Evolutionary conservation across 2,329 filamentous ascomycete genomes (phyloP), one percentile per base, ranked within the genome.

Genomic region (Trichoderma hamatum): DNA sequence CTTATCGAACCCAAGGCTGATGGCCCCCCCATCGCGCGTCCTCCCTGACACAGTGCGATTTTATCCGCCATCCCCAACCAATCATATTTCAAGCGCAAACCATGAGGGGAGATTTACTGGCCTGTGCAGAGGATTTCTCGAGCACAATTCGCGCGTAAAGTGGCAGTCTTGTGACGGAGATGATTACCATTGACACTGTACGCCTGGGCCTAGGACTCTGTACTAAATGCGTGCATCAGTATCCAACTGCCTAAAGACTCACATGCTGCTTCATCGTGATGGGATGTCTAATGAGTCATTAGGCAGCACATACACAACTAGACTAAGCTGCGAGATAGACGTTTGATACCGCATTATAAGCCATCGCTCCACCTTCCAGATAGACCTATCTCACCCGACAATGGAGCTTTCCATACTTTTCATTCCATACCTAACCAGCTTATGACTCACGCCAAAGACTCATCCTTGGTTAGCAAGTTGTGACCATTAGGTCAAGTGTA

Each of bases 21-120:
- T 24, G 39, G 11, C 21, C 43, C n/a, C 56, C 55, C 51, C 24
- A 39, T 54, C 58, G 49, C 58, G 49, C 58, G 58, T 34, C 36
- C 49, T 19, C 49, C 34, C 58, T 64, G 34, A 63, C 68, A 66
- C 63, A 59, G 63, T 67, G 68, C 67, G 54, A 55, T 24, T 52
- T 36, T 43, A 46, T 16, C 46, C 16, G 36, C 54, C 52, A 70
- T 70, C 63, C 70, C 11, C 26, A 62, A 67, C 77, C 77, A 79
- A 79, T 79, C 73, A 77, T 34, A 32, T n/a, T 26, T 28, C 67
- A 68, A 74, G 75, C 75, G 76, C 77, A 79, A 75, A 72, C 71
- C 77, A 78, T 76, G 78, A 73, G 72, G 71, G 66, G 43, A 60
- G 43, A 67, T 70, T 68, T 64, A 52, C 54, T 59, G 60, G 67